Base-by-base conservation (phyloP, 1,139 yeast genomes). In the Candida albicans region DNA sequence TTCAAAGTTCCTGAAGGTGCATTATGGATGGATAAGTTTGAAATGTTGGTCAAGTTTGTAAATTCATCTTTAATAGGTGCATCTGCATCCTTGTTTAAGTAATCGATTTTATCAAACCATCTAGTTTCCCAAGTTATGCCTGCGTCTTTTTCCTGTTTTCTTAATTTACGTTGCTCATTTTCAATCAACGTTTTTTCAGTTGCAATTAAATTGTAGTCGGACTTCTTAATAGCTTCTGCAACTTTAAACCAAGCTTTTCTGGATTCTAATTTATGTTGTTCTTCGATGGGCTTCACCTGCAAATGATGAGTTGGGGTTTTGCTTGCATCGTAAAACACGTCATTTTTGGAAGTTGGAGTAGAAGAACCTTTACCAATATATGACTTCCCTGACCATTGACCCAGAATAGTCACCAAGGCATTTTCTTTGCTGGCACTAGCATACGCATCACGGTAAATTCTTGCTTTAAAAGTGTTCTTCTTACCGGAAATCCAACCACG, bases 401-500 rank as follows among this genome's bases (percentile, higher is more conserved):
- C 99, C 40, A 75, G 61, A 47, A 93, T 82, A 12, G 96, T 84
- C 61, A 80, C 87, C 50, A 90, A 64, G 1, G 95, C 87, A 48
- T 81, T 79, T 41, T 77, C 81, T 59, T 85, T 80, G 47, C 64
- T 57, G 22, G 64, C 59, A 32, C 83, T 70, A 14, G 76, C 75
- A 30, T 74, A 66, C 44, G 65, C 65, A 58, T 78, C 79, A 54
- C 79, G 76, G 64, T 65, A 86, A 46, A 91, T 78, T 58, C 91
- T 77, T 31, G 96, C 95, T 68, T 89, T 91, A 71, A 85, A 90
- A 8, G 91, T 70, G 68, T 93, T 91, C 72, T 90, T 91, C 74
- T 90, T 91, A 53, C 99, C 99, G n/a, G 90, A 78, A 60, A 93
- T 88, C 71, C 90, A 93, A 25, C 99, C 99, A 64, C 93, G 82